Percentiles rank a stretch among this genome's conserved stretches.
phyloP scores from a whole-genome alignment of 2,329 filamentous ascomycete genomes.

The Periconia sp. region DNA sequence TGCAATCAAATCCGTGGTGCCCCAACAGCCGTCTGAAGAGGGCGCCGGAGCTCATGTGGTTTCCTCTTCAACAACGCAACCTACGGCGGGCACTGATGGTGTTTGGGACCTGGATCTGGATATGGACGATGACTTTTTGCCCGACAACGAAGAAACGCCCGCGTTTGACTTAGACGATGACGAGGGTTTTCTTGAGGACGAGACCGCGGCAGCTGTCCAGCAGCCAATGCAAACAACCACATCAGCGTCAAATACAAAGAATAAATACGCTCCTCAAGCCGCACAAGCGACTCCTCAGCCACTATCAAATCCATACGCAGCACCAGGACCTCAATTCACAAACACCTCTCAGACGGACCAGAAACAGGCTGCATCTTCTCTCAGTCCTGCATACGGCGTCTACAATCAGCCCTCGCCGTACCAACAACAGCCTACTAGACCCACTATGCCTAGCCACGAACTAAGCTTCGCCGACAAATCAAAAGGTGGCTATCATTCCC shows the following conservation, averaged over 20 bases:
- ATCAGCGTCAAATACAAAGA: slow-evolving; percentile 23
- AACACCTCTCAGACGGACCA: slow-evolving; percentile 50
- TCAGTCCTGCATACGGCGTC: slow-evolving; percentile 32
- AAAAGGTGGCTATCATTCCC: slow-evolving; percentile 91
- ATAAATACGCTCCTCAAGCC: slow-evolving; percentile 45
- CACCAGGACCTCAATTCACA: slow-evolving; percentile 57
- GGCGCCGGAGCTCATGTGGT: slow-evolving; percentile 28
- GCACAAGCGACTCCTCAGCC: slow-evolving; percentile 32
- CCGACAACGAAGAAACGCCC: slow-evolving; percentile 59
- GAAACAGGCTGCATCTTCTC: slow-evolving; percentile 19
- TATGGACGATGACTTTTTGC: slow-evolving; percentile 75
- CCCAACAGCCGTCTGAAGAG: slow-evolving; percentile 22
- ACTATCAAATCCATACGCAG: slow-evolving; percentile 57
- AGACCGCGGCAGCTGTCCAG: slow-evolving; percentile 49
- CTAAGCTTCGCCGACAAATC: slow-evolving; percentile 90
- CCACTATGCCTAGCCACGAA: slow-evolving; percentile 56
- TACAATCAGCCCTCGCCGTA: slow-evolving; percentile 36
- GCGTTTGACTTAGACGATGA: slow-evolving; percentile 81
- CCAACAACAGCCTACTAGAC: slow-evolving; percentile 48
- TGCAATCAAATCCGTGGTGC: slow-evolving; percentile 20
- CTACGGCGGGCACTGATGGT: slow-evolving; percentile 70
- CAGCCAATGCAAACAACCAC: slow-evolving; percentile 26
- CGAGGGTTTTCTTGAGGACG: slow-evolving; percentile 82
- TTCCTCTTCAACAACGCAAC: slow-evolving; percentile 17
- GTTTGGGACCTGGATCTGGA: slow-evolving; percentile 86